Conservation (phyloP, 345 rosid species). For the Gossypium arboreum region DNA sequence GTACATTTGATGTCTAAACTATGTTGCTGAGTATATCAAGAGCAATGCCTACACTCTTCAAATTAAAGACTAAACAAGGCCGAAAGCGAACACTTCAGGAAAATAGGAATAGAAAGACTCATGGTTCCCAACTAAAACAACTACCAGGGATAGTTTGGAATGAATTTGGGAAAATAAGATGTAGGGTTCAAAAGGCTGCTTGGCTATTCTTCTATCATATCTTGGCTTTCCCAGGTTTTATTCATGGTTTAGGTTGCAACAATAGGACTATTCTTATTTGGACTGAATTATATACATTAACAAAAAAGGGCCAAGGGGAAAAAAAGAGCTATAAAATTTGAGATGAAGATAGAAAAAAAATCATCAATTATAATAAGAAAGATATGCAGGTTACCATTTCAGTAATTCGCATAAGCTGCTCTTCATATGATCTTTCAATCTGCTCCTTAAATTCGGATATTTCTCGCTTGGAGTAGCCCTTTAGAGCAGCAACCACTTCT, state of each 20-base stretch:
- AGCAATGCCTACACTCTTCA: not conserved
- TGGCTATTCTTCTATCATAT: not conserved
- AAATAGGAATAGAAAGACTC: not conserved
- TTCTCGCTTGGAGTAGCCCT: constrained; percentile 56
- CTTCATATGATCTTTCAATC: constrained; percentile 53
- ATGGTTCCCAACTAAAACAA: not conserved
- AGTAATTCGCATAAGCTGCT: constrained; percentile 59
- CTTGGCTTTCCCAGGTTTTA: not conserved
- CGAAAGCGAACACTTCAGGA: not conserved
- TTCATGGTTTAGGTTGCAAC: not conserved
- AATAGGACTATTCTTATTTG: not conserved
- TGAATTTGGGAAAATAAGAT: not conserved
- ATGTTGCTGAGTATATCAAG: not conserved
- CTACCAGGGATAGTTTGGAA: not conserved
- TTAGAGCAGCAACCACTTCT: constrained; percentile 49
- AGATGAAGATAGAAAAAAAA: not conserved
- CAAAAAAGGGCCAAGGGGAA: not conserved
- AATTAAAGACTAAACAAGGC: not conserved
- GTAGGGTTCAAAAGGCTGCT: not conserved
- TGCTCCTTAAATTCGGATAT: constrained; percentile 57
- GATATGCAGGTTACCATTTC: constrained; percentile 45
- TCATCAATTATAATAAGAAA: not conserved
- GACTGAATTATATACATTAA: not conserved
- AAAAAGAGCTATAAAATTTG: not conserved
- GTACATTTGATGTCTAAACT: not conserved